These are phyloP conservation scores for Inga laurina DNA, from an alignment of 306 rosid species.

Conservation along the genomic window DNA sequence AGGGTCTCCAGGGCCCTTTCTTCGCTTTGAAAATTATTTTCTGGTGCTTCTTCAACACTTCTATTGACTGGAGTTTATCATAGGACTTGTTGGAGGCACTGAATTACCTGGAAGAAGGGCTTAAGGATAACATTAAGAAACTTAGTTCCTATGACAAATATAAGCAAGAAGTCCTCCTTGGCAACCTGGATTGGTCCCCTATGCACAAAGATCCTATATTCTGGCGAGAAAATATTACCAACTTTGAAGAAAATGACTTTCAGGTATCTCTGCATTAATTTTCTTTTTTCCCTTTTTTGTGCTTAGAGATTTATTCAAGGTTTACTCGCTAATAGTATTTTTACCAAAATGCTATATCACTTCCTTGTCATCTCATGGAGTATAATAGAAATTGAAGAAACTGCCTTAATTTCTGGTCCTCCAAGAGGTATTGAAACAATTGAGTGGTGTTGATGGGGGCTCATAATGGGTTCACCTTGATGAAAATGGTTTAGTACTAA, in stretches of 20 bases:
- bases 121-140: conserved; percentile 86
- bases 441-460: not conserved
- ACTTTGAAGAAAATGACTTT: conserved; percentile 92
- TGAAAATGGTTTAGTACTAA: not conserved
- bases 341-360: not conserved
- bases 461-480: not conserved
- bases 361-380: not conserved
- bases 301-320: not conserved
- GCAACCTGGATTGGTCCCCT: conserved; percentile 97
- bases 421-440: not conserved
- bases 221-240: conserved; percentile 87
- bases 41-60: not conserved
- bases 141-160: conserved; percentile 90
- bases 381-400: not conserved
- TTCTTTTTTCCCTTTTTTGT: not conserved
- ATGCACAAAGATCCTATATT: conserved; percentile 94
- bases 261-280: conserved; percentile 56
- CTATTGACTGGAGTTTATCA: conserved; percentile 31
- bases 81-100: conserved; percentile 93
- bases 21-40: not conserved
- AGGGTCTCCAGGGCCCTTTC: not conserved
- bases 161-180: conserved; percentile 96
- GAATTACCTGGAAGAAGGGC: conserved; percentile 80
- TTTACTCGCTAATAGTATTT: not conserved
- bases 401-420: not conserved